A percentile compares a stretch with the other conserved stretches of the same genome.
Conservation (phyloP, 1,139 yeast genomes). For the Yamadazyma triangularis region DNA sequence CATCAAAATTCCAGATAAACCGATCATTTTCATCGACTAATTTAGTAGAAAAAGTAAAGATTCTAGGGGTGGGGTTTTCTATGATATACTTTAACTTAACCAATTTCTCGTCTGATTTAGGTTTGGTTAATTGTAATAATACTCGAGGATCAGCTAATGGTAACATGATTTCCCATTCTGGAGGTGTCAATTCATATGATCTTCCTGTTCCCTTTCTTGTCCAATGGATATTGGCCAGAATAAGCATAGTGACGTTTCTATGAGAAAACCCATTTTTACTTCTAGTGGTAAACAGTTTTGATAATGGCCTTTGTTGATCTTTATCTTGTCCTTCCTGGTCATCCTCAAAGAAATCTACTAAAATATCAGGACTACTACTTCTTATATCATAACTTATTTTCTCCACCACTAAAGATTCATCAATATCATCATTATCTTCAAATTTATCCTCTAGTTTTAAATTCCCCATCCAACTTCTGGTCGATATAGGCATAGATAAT, state of each 20-base stretch:
- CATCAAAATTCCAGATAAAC: conserved; percentile 26
- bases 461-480: conserved; percentile 44
- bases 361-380: conserved; percentile 28
- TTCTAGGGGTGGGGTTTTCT: conserved; percentile 72
- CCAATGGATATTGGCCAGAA: conserved; percentile 29
- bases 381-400: conserved; percentile 19
- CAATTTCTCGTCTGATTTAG: conserved; percentile 11
- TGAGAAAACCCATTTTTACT: conserved; percentile 39
- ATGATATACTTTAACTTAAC: conserved; percentile 45
- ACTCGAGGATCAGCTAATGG: conserved; percentile 73
- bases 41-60: conserved; percentile 58
- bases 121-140: conserved; percentile 31
- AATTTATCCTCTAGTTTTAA: conserved; percentile 14
- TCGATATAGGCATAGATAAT: conserved; percentile 37
- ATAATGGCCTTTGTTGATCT: conserved; percentile 12
- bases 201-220: conserved; percentile 18
- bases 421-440: conserved; percentile 2
- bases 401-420: conserved; percentile 16
- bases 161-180: conserved; percentile 46
- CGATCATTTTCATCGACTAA: conserved; percentile 18
- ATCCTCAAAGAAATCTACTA: conserved; percentile 17
- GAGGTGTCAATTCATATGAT: too few species aligned
- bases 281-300: conserved; percentile 29
- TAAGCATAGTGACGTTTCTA: conserved; percentile 32
- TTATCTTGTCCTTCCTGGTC: conserved; percentile 1